Evolutionary conservation across 306 rosid genomes (phyloP).

Genomic region (Pyrus communis): DNA sequence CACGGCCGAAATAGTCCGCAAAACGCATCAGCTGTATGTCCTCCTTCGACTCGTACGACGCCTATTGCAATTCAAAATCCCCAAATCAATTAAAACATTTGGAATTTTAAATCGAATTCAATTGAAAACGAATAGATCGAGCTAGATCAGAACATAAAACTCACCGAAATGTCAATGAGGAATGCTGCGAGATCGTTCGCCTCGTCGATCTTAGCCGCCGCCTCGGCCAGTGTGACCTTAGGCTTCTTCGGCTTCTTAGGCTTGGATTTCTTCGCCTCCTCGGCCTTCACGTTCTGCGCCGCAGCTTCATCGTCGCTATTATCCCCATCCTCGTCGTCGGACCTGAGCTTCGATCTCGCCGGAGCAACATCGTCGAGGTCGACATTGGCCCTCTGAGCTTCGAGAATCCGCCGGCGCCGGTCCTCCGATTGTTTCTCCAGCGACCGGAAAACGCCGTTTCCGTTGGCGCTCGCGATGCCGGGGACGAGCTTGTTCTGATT

Average conservation of each 20-base stretch:
- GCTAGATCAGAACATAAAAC: slow-evolving; percentile 23
- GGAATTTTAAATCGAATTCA: slow-evolving; percentile 1
- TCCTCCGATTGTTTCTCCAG: slow-evolving; percentile 81
- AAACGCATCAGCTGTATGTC: slow-evolving; percentile 77
- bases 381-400: slow-evolving; percentile 41
- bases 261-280: slow-evolving; percentile 71
- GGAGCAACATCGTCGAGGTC: slow-evolving; percentile 25
- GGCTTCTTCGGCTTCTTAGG: slow-evolving; percentile 83
- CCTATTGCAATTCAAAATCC: slow-evolving; percentile 21
- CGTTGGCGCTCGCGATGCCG: slow-evolving; percentile 25
- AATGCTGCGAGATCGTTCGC: slow-evolving; percentile 49
- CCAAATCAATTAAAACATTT: background rate
- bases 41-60: slow-evolving; percentile 53
- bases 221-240: slow-evolving; percentile 79
- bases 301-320: slow-evolving; percentile 39
- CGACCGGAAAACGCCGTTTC: slow-evolving; percentile 56
- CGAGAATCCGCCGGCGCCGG: slow-evolving; percentile 60
- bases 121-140: slow-evolving; percentile 32
- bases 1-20: slow-evolving; percentile 80
- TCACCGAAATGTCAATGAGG: slow-evolving; percentile 62
- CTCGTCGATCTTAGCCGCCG: slow-evolving; percentile 74
- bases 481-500: slow-evolving; percentile 25
- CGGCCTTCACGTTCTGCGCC: slow-evolving; percentile 46
- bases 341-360: slow-evolving; percentile 57
- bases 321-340: slow-evolving; percentile 42